These are phyloP conservation scores for Corymbia calophylla DNA, from an alignment of 441 rosid species.

Conservation along the genomic window DNA sequence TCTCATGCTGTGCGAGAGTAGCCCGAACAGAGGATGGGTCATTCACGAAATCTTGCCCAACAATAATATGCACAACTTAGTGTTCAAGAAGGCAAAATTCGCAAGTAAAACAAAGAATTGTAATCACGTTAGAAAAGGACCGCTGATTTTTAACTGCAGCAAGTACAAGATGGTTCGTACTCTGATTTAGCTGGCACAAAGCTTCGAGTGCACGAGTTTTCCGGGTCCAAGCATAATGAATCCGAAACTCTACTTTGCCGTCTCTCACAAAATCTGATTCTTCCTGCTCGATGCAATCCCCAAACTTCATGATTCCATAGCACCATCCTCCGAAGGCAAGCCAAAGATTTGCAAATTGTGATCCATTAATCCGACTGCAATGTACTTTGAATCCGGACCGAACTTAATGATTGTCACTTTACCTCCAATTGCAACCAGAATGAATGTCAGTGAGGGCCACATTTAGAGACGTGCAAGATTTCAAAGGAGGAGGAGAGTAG, in stretches of 20 bases:
- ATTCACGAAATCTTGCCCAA: background rate
- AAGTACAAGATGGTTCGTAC: background rate
- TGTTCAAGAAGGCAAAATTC: no score
- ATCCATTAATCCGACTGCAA: constrained; percentile 96
- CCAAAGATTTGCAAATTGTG: constrained; percentile 88
- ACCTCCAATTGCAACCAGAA: constrained; percentile 29
- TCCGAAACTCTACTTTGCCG: background rate
- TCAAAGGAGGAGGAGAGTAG: no score
- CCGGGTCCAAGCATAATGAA: background rate
- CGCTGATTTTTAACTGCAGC: background rate
- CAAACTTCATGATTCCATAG: constrained; percentile 35
- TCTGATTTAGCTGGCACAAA: background rate
- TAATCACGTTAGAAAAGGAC: no score
- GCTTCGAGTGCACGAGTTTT: background rate
- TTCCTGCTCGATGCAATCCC: background rate
- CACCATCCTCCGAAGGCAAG: constrained; percentile 44
- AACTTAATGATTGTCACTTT: constrained; percentile 74
- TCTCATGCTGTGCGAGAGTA: background rate
- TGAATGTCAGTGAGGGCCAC: no score
- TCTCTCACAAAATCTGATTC: background rate
- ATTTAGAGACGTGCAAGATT: no score
- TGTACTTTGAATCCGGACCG: constrained; percentile 69
- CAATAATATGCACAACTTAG: background rate
- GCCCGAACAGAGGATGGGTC: background rate
- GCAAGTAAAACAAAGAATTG: no score